phyloP scores from a whole-genome alignment of 257 asterid species.

The Rubia yunnanensis region DNA sequence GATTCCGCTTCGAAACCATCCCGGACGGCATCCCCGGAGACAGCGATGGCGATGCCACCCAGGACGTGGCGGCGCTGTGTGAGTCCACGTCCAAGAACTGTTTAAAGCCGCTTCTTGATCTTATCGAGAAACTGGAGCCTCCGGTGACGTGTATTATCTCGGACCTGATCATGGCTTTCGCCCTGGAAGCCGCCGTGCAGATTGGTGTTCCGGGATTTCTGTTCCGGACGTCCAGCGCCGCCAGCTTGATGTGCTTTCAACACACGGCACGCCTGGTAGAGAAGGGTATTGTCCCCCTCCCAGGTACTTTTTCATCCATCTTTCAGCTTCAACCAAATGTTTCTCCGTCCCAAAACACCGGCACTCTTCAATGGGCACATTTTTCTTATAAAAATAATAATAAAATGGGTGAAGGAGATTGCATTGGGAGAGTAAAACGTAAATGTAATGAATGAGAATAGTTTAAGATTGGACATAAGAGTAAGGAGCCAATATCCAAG shows the following conservation, averaged over 20 bases:
- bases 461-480: too few relatives aligned
- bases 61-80: conserved; percentile 10
- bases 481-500: too few relatives aligned
- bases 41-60: conserved; percentile 2
- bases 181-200: conserved; percentile 19
- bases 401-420: too few relatives aligned
- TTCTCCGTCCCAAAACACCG: too few relatives aligned
- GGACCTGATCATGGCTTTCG: conserved; percentile 21
- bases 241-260: conserved; percentile 7
- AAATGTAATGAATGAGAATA: too few relatives aligned
- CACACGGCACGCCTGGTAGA: conserved; percentile 4
- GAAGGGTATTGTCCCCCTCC: conserved; percentile 14
- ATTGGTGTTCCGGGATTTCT: conserved; percentile 19
- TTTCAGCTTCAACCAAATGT: too few relatives aligned
- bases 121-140: conserved; percentile 12
- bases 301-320: too few relatives aligned
- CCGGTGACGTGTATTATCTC: conserved; percentile 23
- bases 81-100: conserved; percentile 6
- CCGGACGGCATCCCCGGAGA: conserved; percentile 26
- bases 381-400: too few relatives aligned
- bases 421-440: too few relatives aligned
- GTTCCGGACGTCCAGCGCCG: conserved; percentile 16
- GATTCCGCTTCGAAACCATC: conserved; percentile 22
- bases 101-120: conserved; percentile 14
- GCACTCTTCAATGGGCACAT: too few relatives aligned